Percentiles rank a stretch among this genome's conserved stretches.
phyloP scores from a whole-genome alignment of 208 protist genomes.

The Porcisia hertigi region DNA sequence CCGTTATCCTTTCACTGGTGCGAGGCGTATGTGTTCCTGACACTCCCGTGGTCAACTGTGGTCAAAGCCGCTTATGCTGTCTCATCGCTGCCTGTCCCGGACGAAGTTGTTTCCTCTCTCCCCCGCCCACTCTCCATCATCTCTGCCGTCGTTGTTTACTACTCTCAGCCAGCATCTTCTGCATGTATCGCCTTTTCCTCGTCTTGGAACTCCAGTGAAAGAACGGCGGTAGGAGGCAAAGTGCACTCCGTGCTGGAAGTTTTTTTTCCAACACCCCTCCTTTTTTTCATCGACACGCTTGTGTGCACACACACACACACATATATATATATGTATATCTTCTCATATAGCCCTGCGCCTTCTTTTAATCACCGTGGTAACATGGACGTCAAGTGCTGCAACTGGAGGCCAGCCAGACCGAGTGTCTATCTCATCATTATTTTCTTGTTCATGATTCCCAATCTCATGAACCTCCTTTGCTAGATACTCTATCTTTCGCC shows the following conservation, averaged over 20 bases:
- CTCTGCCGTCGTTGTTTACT: not conserved
- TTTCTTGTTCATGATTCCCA: slow-evolving; percentile 53
- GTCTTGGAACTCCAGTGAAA: not conserved
- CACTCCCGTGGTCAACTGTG: not conserved
- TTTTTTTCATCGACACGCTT: not conserved
- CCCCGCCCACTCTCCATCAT: not conserved
- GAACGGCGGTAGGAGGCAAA: not conserved
- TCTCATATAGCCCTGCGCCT: not conserved
- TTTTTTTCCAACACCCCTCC: not conserved
- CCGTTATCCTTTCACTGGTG: not conserved
- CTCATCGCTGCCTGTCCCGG: not conserved
- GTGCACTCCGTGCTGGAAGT: not conserved
- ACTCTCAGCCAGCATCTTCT: not conserved
- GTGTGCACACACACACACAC: slow-evolving; percentile 5
- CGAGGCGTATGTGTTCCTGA: not conserved
- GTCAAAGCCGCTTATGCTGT: not conserved
- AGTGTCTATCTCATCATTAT: slow-evolving; percentile 53
- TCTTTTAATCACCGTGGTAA: not conserved
- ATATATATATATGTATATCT: slow-evolving; percentile 10
- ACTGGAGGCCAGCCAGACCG: slow-evolving; percentile 40
- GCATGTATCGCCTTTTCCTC: not conserved
- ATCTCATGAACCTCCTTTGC: slow-evolving; percentile 63
- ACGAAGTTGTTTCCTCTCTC: too few species aligned
- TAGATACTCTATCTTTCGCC: slow-evolving; percentile 55
- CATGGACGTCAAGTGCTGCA: slow-evolving; percentile 15